Base-by-base conservation (phyloP, 1,139 yeast genomes). In the Kazachstania sp. region DNA sequence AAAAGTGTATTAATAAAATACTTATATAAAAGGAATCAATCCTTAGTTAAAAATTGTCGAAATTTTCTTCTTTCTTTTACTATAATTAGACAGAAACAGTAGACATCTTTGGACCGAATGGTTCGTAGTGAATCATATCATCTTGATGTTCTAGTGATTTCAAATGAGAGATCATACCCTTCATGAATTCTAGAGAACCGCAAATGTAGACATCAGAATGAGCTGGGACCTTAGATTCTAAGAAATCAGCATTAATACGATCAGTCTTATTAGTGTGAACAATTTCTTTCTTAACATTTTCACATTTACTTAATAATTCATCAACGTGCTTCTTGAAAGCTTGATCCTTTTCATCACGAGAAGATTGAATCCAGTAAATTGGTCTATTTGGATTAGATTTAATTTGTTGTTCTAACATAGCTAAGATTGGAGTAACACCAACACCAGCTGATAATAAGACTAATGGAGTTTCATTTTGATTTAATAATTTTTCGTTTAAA, bases 401-500 rank as follows among this genome's bases (percentile, higher is more conserved):
- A 19, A 57, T 51, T 50, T 62, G 66, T 15, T 66, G 57, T 54
- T 75, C 75, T 31, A 74, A 58, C 60, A 80, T 75, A 8, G 84
- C 67, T 43, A 79, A 58, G 47, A 79, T 53, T 39, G 88, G 87
- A 2, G 87, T 82, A 49, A 80, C 75, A 53, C 87, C 88, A 53
- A 81, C 79, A 46, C 87, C 88, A 45, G 81, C 84, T 29, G 78
- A 73, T 46, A 79, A 63, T 39, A 80, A 63, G 3, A 77, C 68
- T 20, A 74, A 67, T 26, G 73, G 72, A 19, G 59, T 52, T 19
- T 67, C 66, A 20, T 46, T 52, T 49, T 48, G 61, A 37, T 47
- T 47, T 36, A 48, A 50, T 44, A 54, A 54, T 3, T 40, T 53
- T 45, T 52, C 50, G 42, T 66, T 57, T 57, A 73, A 70, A 2